Base-by-base conservation (phyloP, 371 early-diverging fungal species). In the Zopfochytrium polystomum region DNA sequence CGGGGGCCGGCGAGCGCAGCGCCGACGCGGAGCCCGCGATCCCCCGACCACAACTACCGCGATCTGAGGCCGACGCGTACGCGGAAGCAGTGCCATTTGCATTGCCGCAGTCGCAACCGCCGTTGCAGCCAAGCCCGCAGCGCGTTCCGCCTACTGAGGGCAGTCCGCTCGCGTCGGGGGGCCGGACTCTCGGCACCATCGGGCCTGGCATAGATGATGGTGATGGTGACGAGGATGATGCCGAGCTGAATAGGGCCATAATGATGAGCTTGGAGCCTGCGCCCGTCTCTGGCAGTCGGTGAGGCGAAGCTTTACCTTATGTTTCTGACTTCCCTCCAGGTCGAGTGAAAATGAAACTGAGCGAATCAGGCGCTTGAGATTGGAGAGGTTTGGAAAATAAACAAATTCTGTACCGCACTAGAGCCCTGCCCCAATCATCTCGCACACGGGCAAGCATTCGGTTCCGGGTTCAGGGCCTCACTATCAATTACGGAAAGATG, bases 61-160 rank as follows among this genome's bases (percentile, higher is more conserved):
- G 30, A 20, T 42, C 26, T n/a, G 74, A 73, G 18, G 72, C 70
- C 1, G 77, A 77, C 54, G 33, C 47, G 2, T 65, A 61, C 60
- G 77, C 77, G 2, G 48, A 22, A 9, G 45, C 45, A 23, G 18
- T 15, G 22, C 72, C 70, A 5, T 33, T 62, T 1, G 70, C 74
- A 9, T 38, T 55, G 6, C 58, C 58, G 22, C 48, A 47, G 15
- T n/a, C 22, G 32, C 11, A 31, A 6, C n/a, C 45, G 20, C 13
- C 47, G 7, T 7, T 11, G 18, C 38, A 38, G 18, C 11, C 38
- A 7, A 18, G 18, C 38, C 7, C 38, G 18, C 11, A 18, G 7
- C 38, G 38, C 18, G 18, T 18, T 18, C 38, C 18, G 38, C 7
- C 7, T 38, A 18, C 7, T 18, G 18, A 18, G 11, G 38, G 7